Evolutionary conservation across 179 eudicot species (phyloP).

Genomic region (Patellifolia procumbens): DNA sequence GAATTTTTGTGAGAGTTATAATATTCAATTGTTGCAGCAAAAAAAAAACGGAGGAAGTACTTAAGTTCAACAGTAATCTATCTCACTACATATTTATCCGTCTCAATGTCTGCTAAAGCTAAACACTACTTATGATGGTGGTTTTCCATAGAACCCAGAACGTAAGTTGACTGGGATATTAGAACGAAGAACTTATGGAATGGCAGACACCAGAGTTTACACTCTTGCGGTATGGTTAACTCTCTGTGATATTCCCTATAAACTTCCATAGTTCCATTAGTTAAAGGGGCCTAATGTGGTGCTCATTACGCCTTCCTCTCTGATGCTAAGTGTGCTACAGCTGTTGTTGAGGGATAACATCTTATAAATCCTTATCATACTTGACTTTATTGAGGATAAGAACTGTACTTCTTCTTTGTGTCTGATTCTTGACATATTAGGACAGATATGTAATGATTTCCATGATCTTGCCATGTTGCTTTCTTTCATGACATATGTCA

Average conservation of each 20-base stretch:
- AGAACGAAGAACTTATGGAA: not conserved
- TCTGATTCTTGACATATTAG: not conserved
- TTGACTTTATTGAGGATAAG: not conserved
- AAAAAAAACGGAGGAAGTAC: too few species aligned
- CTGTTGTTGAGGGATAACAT: not conserved
- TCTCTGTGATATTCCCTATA: not conserved
- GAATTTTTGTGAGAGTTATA: too few species aligned
- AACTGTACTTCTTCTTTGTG: not conserved
- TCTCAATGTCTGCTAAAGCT: not conserved
- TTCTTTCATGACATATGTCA: too few species aligned
- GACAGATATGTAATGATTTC: not conserved
- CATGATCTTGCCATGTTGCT: not conserved
- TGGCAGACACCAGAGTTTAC: not conserved
- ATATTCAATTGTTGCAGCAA: too few species aligned
- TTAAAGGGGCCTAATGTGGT: not conserved
- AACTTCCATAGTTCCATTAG: not conserved
- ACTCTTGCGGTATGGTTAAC: not conserved
- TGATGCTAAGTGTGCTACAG: slow-evolving; percentile 10
- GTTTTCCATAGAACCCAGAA: not conserved
- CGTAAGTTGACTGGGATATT: not conserved
- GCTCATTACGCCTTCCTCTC: not conserved
- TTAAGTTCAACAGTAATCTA: too few species aligned
- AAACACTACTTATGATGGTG: not conserved
- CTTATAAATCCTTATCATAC: not conserved
- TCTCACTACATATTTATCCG: too few species aligned